These are phyloP conservation scores for Durio zibethinus DNA, from an alignment of 345 rosid genomes.

Conservation along the genomic window DNA sequence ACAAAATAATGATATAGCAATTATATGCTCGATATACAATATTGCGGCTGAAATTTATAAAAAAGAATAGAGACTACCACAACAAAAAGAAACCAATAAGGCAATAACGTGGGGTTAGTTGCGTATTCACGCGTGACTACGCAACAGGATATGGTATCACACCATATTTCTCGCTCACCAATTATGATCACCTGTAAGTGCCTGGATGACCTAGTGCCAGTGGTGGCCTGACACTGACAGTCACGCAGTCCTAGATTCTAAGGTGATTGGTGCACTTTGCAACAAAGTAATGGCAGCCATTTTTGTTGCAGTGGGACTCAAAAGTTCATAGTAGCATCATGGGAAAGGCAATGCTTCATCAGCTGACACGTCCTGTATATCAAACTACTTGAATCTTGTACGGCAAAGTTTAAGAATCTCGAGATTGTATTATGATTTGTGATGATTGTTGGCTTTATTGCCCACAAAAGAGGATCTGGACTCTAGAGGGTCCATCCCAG, in stretches of 20 bases:
- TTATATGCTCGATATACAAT: neutral
- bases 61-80: too few relatives aligned
- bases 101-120: slow-evolving; percentile 6
- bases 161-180: neutral
- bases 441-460: neutral
- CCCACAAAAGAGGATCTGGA: neutral
- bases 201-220: neutral
- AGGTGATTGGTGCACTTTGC: neutral
- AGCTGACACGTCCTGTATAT: slow-evolving; percentile 10
- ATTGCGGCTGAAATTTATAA: neutral
- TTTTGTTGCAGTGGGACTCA: neutral
- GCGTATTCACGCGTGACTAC: slow-evolving; percentile 1
- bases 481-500: too few relatives aligned
- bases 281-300: neutral
- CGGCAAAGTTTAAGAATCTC: too few relatives aligned
- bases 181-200: neutral
- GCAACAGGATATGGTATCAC: neutral
- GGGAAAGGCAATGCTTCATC: neutral
- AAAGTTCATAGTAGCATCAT: neutral
- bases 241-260: neutral
- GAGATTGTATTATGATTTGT: neutral
- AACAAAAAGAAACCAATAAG: too few relatives aligned
- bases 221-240: too few relatives aligned
- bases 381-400: too few relatives aligned
- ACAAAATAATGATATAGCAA: too few relatives aligned